Conservation (phyloP, 192 early-diverging fungal genomes). For the Haplosporangium gracile region DNA sequence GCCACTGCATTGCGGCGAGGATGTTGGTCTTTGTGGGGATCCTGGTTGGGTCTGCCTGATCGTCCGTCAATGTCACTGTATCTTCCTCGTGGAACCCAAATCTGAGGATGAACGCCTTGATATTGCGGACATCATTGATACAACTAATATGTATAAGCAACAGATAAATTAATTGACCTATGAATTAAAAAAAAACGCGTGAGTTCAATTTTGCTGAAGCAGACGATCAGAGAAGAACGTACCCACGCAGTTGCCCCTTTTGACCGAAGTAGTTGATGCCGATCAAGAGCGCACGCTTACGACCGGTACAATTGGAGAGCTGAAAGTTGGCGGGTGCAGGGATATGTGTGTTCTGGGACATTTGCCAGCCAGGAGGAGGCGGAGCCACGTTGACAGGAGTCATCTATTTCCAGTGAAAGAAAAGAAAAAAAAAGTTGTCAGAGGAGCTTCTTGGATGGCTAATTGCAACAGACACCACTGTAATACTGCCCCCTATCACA, state of each 20-base stretch:
- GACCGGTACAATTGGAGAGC: slow-evolving; percentile 70
- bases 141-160: slow-evolving; percentile 44
- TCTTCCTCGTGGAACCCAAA: slow-evolving; percentile 78
- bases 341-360: slow-evolving; percentile 38
- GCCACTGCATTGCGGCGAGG: slow-evolving; percentile 81
- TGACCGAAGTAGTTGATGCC: slow-evolving; percentile 92
- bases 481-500: neutral
- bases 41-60: slow-evolving; percentile 72
- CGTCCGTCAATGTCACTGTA: slow-evolving; percentile 84
- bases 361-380: slow-evolving; percentile 32
- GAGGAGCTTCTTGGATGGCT: neutral
- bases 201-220: no score
- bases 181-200: neutral
- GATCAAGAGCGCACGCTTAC: slow-evolving; percentile 88
- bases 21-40: slow-evolving; percentile 85
- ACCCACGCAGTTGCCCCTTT: slow-evolving; percentile 72
- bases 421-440: neutral
- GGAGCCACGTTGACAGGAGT: slow-evolving; percentile 29
- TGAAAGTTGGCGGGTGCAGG: slow-evolving; percentile 58
- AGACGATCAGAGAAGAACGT: neutral
- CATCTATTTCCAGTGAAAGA: slow-evolving; percentile 15
- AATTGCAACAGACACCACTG: neutral
- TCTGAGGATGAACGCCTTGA: slow-evolving; percentile 74
- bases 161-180: neutral
- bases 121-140: slow-evolving; percentile 87